Evolutionary conservation across 73 alveolate species (phyloP), one percentile per base, ranked within the genome.

Genomic region (Paramecium primaurelia): DNA sequence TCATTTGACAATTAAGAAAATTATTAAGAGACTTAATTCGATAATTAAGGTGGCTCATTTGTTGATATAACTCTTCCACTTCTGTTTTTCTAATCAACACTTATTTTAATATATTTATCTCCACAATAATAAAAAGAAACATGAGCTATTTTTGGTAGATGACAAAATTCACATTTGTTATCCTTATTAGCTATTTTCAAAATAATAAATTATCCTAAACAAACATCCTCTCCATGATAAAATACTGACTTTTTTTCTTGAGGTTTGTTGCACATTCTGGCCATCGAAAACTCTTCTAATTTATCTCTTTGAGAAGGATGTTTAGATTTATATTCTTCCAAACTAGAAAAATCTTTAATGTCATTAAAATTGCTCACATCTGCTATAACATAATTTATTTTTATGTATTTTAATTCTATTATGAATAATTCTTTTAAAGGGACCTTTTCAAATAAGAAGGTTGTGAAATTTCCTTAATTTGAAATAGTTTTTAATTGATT

Each of bases 281-380:
- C 88, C 34, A 75, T 38, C 12, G 84, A 64, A 64, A 75, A 75
- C 22, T 75, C 88, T n/a, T 38, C 88, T 12, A 75, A 30, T 42
- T 42, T 42, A 36, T 34, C 60, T 12, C 47, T 75, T 42, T 75
- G 20, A 12, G 60, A 32, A 26, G 68, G 68, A 38, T 75, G 60
- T 8, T 75, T 42, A 6, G 22, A 22, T 38, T 75, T 75, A 38
- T 75, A 75, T 37, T 75, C 68, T 38, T 75, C 60, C 8, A 75
- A 42, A 22, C 68, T 75, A 25, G 88, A 36, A 36, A 38, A 36
- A 38, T 75, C 88, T 42, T 75, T 75, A 0, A 75, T 75, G 26
- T 75, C 88, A n/a, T 75, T 75, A 75, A 75, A 75, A 42, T 75
- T 75, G 47, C 38, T 22, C 6, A 75, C 36, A 38, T 75, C 88